Base-by-base conservation (phyloP, 805 yeast species). In the Myxozyma lipomycoides region DNA sequence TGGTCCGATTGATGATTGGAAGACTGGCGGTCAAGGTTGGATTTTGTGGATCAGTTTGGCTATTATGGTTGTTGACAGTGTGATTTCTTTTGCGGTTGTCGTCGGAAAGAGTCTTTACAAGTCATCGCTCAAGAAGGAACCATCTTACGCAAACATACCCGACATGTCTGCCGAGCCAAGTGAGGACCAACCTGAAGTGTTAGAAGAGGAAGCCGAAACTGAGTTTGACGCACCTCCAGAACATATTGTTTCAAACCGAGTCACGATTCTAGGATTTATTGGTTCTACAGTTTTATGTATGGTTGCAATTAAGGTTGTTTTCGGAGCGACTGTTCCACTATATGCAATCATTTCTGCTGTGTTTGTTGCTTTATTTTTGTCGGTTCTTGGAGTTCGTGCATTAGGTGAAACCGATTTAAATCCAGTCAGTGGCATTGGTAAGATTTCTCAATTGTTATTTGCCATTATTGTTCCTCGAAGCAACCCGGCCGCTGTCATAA, bases 401-500 rank as follows among this genome's bases (percentile, higher is more conserved):
- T 71, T 91, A 4, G 98, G 98, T 3, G 98, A 93, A 66, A 93
- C 98, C 0, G 98, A 91, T 68, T 75, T 91, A 56, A 91, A 91
- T 64, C 98, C 98, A 0, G 98, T 91, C 1, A 84, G 95, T 61
- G 98, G 98, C 0, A 90, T 91, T 23, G 98, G 98, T 1, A 91
- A 91, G 68, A 71, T 91, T 25, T 90, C 97, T 1, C 98, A 91
- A 66, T 72, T 91, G 43, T 68, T 93, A 1, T 88, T 93, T 68
- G 96, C 97, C 0, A 64, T 88, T 10, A 74, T 91, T 4, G 76
- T 89, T 23, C 96, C 96, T 0, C 73, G 74, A 28, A 67, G 73
- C 40, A 85, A 82, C 51, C 95, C 95, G 1, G 89, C 95, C 1
- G 79, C 88, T 9, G 87, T 93, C 3, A 70, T 91, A 37, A 81